A percentile compares a stretch with the other conserved stretches of the same genome.
These are phyloP conservation scores for Eruca vesicaria DNA, from an alignment of 441 rosid genomes.

Conservation along the genomic window DNA sequence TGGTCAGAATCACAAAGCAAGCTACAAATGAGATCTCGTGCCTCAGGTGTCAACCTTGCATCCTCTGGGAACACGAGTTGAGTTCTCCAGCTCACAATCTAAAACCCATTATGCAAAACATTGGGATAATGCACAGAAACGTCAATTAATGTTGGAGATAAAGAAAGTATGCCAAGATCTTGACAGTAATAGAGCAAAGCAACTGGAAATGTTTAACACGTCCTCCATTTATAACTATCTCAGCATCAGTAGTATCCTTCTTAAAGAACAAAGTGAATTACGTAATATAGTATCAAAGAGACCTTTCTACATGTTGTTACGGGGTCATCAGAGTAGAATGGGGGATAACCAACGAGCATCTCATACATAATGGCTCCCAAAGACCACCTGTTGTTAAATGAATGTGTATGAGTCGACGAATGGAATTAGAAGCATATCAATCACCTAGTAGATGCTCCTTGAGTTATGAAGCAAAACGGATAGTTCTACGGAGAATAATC, in stretches of 20 bases:
- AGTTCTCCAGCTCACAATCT: constrained; percentile 93
- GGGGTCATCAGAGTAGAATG: constrained; percentile 93
- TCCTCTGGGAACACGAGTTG: constrained; percentile 86
- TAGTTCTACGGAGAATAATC: constrained; percentile 11
- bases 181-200: background rate
- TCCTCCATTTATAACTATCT: background rate
- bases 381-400: constrained; percentile 75
- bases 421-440: background rate
- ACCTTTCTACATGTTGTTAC: constrained; percentile 97
- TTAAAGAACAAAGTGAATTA: background rate
- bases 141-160: constrained; percentile 2
- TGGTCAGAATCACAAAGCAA: constrained; percentile 90
- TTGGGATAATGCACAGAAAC: background rate
- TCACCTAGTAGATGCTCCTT: background rate
- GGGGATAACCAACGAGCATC: constrained; percentile 99
- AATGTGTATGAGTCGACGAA: constrained; percentile 17
- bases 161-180: background rate
- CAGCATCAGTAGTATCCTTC: background rate
- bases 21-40: constrained; percentile 76
- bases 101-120: constrained; percentile 13
- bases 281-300: constrained; percentile 3
- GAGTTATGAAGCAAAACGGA: background rate
- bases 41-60: constrained; percentile 78
- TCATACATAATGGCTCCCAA: constrained; percentile 98
- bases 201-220: background rate